Percentiles rank a stretch among this genome's conserved stretches.
Conservation (phyloP, 2,329 filamentous ascomycete genomes). For the Exserohilum rostratum region DNA sequence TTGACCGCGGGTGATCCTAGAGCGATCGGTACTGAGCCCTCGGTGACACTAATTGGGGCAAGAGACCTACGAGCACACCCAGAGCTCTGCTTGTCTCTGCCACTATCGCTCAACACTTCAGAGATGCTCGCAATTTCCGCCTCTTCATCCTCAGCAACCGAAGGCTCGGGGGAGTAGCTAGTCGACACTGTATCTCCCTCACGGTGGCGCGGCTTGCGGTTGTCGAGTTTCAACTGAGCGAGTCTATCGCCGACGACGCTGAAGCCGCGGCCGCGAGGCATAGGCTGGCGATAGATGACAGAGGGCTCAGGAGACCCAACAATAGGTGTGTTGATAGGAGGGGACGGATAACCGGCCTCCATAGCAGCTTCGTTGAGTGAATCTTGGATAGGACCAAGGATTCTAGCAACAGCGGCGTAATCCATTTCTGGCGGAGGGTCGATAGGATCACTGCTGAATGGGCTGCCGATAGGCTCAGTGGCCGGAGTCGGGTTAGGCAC, state of each 20-base stretch:
- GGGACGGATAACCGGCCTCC: constrained; percentile 37
- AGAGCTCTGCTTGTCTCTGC: constrained; percentile 12
- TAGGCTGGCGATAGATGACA: constrained; percentile 17
- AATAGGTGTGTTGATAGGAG: constrained; percentile 40
- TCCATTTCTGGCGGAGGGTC: constrained; percentile 29
- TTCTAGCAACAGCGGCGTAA: constrained; percentile 34
- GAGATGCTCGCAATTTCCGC: constrained; percentile 22
- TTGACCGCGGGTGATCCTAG: constrained; percentile 36
- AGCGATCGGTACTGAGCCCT: constrained; percentile 31
- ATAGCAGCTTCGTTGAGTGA: constrained; percentile 39
- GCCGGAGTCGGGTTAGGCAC: constrained; percentile 36
- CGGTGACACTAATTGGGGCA: constrained; percentile 8
- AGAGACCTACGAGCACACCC: constrained; percentile 19
- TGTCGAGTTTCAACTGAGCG: constrained; percentile 62
- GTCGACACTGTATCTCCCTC: constrained; percentile 27
- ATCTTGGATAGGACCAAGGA: constrained; percentile 38
- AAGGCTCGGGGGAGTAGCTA: constrained; percentile 25
- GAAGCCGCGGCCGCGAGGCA: constrained; percentile 58
- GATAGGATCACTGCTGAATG: constrained; percentile 12
- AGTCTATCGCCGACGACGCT: constrained; percentile 88
- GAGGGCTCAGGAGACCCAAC: constrained; percentile 38
- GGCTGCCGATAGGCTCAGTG: constrained; percentile 24
- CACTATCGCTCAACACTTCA: constrained; percentile 25
- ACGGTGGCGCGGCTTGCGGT: constrained; percentile 17
- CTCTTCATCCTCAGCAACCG: constrained; percentile 25